A percentile compares a stretch with the other conserved stretches of the same genome.
Conservation (phyloP, 2,329 filamentous ascomycete species). For the Endothia cerciana region DNA sequence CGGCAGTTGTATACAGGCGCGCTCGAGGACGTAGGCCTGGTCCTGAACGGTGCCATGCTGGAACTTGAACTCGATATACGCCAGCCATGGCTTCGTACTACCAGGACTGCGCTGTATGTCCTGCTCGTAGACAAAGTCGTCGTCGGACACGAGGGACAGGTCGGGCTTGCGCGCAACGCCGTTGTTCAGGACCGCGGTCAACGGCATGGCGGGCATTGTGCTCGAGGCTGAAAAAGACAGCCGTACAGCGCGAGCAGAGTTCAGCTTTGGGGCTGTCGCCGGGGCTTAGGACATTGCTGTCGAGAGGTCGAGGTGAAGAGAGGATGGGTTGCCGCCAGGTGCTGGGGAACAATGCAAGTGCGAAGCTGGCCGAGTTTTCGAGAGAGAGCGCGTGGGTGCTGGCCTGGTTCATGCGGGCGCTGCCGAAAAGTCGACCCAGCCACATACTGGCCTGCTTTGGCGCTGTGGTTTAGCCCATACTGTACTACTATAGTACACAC, state of each 20-base stretch:
- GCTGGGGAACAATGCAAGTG: slow-evolving; percentile 9
- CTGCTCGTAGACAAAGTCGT: slow-evolving; percentile 95
- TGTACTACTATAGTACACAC: too few species aligned
- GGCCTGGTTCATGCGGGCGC: slow-evolving; percentile 25
- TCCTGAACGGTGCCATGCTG: slow-evolving; percentile 84
- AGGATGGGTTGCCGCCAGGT: slow-evolving; percentile 7
- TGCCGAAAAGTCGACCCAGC: slow-evolving; percentile 21
- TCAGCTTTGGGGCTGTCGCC: slow-evolving; percentile 3
- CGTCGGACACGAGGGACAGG: slow-evolving; percentile 55
- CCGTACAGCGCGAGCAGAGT: slow-evolving; percentile 13
- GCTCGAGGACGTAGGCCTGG: slow-evolving; percentile 85
- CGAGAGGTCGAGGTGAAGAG: slow-evolving; percentile 12
- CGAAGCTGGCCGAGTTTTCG: slow-evolving; percentile 22
- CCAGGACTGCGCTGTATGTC: slow-evolving; percentile 85
- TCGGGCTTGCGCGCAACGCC: slow-evolving; percentile 29
- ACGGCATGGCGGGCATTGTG: slow-evolving; percentile 29
- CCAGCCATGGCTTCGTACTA: slow-evolving; percentile 91
- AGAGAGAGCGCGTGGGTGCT: slow-evolving; percentile 22
- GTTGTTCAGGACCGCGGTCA: slow-evolving; percentile 25
- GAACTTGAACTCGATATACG: slow-evolving; percentile 89
- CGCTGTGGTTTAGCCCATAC: neutral
- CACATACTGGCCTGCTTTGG: neutral
- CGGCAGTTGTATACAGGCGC: slow-evolving; percentile 86
- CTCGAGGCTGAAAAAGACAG: slow-evolving; percentile 13
- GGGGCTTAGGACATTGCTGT: slow-evolving; percentile 26